Conservation (phyloP, 1,284 basidiomycete species). For the Phylloporus sp. region DNA sequence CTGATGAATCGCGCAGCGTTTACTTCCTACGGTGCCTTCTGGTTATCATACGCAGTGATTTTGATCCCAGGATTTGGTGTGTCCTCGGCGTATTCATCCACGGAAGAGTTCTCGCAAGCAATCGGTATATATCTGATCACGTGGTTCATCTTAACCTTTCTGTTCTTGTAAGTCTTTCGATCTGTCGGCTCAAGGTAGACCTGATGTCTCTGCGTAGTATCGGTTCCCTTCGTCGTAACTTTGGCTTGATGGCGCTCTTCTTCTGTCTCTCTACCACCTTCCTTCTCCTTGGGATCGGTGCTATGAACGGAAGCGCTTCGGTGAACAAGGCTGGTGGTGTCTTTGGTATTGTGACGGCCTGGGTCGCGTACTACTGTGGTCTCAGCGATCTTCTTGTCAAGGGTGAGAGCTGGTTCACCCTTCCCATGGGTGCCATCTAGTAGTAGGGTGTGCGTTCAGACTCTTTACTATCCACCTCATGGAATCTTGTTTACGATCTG, state of each 20-base stretch:
- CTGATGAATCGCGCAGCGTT: conserved; percentile 61
- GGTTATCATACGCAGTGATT: conserved; percentile 79
- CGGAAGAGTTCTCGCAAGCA: conserved; percentile 59
- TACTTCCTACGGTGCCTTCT: conserved; percentile 84
- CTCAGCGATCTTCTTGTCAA: conserved; percentile 65
- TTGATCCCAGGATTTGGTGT: conserved; percentile 73
- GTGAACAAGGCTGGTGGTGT: conserved; percentile 68
- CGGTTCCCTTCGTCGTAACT: conserved; percentile 69
- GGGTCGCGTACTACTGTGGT: conserved; percentile 74
- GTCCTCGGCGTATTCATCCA: conserved; percentile 52
- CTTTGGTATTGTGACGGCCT: conserved; percentile 73
- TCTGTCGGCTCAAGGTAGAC: not conserved
- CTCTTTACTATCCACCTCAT: not conserved
- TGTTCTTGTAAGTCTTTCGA: conserved; percentile 50
- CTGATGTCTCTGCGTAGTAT: conserved; percentile 49
- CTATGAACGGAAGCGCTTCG: conserved; percentile 42
- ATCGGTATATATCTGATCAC: conserved; percentile 72
- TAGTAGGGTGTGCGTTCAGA: conserved; percentile 10
- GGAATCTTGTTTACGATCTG: conserved; percentile 16
- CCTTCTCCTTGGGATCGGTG: conserved; percentile 59
- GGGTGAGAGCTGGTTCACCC: conserved; percentile 56
- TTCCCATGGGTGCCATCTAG: conserved; percentile 59
- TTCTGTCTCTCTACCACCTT: conserved; percentile 75
- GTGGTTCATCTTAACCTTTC: conserved; percentile 75
- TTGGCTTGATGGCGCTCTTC: conserved; percentile 76